Evolutionary conservation across 139 green algal species (phyloP), one percentile per base, ranked within the genome.

Genomic region (Coelastrella sp.): DNA sequence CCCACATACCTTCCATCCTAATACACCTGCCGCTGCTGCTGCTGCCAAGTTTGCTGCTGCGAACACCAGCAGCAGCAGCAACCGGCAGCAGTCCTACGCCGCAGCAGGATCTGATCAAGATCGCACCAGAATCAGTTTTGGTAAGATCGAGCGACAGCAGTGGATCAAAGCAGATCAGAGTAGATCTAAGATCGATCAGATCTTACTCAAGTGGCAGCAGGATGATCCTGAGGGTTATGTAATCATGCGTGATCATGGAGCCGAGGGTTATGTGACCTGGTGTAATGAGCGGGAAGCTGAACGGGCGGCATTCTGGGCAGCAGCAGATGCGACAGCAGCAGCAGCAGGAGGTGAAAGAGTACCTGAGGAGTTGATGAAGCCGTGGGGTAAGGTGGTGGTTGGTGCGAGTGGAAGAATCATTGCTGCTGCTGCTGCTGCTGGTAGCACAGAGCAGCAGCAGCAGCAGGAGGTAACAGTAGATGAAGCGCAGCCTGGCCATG

Each of bases 31-130:
- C 62, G 71, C 71, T 45, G 71, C 41, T 43, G 71, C 40, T 17
- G 43, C 69, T 37, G 69, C 69, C 21, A 37, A 35, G 0, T 17
- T 37, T 32, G 40, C 69, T 38, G n/a, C 23, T 38, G 62, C 62
- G 17, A 11, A 5, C 4, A 60, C 41, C 41, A 62, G 41, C 71
- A 79, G 71, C 27, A 15, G 41, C n/a, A 13, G 32, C 25, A 0
- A 69, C 23, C 62, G 40, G 0, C 13, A 8, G 21, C 8, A 1
- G 8, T 1, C 8, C 2, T 38, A 41, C 0, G 7, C 71, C 15
- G 25, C 71, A 62, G 71, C 71, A 63, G 71, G 71, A 38, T 43
- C 71, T 40, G 71, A 48, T 5, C n/a, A n/a, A 3, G 71, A 79
- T n/a, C 60, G 11, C 0, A n/a, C 45, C 9, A 41, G 71, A 25